These are phyloP conservation scores for Micromonas commoda DNA, from an alignment of 139 green algal species.

Conservation along the genomic window DNA sequence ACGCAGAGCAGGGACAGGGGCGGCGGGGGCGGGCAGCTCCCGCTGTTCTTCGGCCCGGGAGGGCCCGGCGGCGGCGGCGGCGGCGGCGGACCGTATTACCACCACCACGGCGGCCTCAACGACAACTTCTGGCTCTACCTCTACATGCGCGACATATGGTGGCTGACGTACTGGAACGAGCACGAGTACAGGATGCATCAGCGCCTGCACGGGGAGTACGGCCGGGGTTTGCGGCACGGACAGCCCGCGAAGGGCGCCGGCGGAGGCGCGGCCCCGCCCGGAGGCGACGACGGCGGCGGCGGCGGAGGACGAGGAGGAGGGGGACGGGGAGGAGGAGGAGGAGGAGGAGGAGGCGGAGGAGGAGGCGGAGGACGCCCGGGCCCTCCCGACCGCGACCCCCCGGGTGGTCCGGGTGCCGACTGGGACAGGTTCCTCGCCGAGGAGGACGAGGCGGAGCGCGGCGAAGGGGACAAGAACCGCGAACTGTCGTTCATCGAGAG, in stretches of 20 bases:
- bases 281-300: too few species aligned
- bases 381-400: background rate
- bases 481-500: conserved; percentile 23
- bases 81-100: background rate
- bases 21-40: background rate
- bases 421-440: background rate
- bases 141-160: conserved; percentile 24
- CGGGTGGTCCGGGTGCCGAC: background rate
- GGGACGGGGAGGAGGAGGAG: conserved; percentile 9
- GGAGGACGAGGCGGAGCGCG: conserved; percentile 16
- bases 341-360: conserved; percentile 23
- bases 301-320: background rate
- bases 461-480: background rate
- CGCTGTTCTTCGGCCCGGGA: background rate
- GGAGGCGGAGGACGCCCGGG: background rate
- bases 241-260: background rate
- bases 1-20: background rate
- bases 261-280: background rate
- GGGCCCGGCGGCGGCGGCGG: background rate
- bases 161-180: conserved; percentile 14
- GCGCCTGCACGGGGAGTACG: background rate
- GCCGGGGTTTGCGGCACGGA: background rate
- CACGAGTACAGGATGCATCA: background rate
- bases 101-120: conserved; percentile 7
- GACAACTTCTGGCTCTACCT: conserved; percentile 20